Evolutionary conservation across 768 basidiomycete species (phyloP), one percentile per base, ranked within the genome.

Genomic region (Postia placenta): DNA sequence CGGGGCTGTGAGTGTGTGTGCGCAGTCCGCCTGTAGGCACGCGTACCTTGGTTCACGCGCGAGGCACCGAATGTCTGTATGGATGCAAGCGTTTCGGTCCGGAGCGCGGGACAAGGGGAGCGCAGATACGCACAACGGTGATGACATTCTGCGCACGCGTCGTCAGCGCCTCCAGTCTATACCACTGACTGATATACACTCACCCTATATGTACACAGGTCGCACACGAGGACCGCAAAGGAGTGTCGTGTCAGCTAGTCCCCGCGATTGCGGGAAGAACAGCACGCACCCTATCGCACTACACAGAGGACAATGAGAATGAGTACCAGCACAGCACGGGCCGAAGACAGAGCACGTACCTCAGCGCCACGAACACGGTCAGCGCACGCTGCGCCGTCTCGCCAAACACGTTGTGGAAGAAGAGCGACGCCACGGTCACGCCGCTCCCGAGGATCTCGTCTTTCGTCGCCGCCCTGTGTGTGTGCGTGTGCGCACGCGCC

Each of bases 371-470:
- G 39, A 81, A 76, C 1, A 74, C 78, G 1, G 76, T 73, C n/a
- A 82, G 58, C 2, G 76, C 79, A 54, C 69, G 73, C 60, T 80
- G 69, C 1, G 81, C 80, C 3, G 67, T 49, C 0, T 58, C 54
- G 5, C 81, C 80, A 44, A 82, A 83, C 7, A 83, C 80, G 14
- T 79, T 77, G 47, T 66, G 57, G 60, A 83, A 83, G 59, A 81
- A 83, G 26, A 82, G 58, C 0, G 77, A 69, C 2, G 81, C 81
- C n/a, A 82, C 79, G 0, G 78, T 80, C 5, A 75, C 74, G 0
- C 75, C 77, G 0, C 72, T 68, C 7, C 69, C 61, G 26, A 68
- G 47, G 27, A 83, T 79, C 51, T 80, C 69, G 4, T 70, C 61
- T 58, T 77, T 74, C 4, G 76, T 69, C 2, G 74, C 68, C 1